phyloP scores from a whole-genome alignment of 2,329 filamentous ascomycete species.

The Parastagonospora avenae region DNA sequence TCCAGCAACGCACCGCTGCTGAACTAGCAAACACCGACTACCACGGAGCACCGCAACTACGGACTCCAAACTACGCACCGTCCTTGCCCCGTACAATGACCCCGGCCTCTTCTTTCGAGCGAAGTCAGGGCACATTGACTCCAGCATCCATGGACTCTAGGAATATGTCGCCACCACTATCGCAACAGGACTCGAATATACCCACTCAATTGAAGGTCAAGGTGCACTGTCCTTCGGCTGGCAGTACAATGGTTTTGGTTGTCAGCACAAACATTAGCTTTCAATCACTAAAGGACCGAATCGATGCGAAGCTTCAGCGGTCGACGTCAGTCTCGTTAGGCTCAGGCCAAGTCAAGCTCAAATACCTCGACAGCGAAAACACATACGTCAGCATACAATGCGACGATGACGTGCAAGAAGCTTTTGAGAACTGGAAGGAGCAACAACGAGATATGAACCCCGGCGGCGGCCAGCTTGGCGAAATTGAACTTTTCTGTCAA shows the following conservation, averaged over 20 bases:
- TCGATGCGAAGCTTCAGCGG: constrained; percentile 90
- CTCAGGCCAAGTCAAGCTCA: constrained; percentile 80
- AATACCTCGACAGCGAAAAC: constrained; percentile 83
- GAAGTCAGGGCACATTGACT: constrained; percentile 40
- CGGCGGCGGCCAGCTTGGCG: constrained; percentile 73
- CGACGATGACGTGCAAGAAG: constrained; percentile 95
- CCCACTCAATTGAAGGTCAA: constrained; percentile 91
- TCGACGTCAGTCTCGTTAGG: constrained; percentile 85
- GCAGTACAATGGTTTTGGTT: constrained; percentile 92
- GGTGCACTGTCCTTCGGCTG: constrained; percentile 78
- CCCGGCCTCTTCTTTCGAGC: constrained; percentile 47
- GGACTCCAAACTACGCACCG: constrained; percentile 34
- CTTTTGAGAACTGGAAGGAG: constrained; percentile 93
- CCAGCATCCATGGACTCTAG: constrained; percentile 46
- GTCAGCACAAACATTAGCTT: constrained; percentile 95
- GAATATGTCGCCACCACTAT: constrained; percentile 46
- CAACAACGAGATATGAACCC: constrained; percentile 65
- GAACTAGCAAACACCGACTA: constrained; percentile 49
- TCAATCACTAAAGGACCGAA: constrained; percentile 89
- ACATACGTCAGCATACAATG: constrained; percentile 93
- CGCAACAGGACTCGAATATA: constrained; percentile 41
- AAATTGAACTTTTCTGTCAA: constrained; percentile 70
- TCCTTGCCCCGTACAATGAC: constrained; percentile 43
- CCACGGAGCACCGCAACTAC: constrained; percentile 33
- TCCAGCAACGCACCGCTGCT: constrained; percentile 46